Percentiles rank a stretch among this genome's conserved stretches.
Evolutionary conservation across 176 grass and related monocot genomes (phyloP).

Genomic region (Metroxylon sagu): DNA sequence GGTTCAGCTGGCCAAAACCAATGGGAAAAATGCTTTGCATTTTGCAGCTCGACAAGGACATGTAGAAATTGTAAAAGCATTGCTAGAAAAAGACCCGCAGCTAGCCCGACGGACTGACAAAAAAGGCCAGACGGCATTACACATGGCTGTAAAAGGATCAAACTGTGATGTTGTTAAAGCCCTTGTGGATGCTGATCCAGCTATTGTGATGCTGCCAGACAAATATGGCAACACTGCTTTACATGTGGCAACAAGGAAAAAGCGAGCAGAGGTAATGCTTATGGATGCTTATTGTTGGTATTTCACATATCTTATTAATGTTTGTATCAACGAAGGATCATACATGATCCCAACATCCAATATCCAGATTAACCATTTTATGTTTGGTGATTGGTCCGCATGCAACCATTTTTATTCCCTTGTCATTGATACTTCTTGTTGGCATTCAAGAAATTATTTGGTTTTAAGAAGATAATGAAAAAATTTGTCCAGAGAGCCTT

Average conservation of each 20-base stretch:
- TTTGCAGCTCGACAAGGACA: conserved; percentile 88
- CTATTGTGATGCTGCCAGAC: conserved; percentile 97
- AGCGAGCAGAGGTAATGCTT: conserved; percentile 59
- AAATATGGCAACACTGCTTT: conserved; percentile 79
- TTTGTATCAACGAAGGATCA: too few relatives aligned
- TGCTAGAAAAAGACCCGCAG: conserved; percentile 87
- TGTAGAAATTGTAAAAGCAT: conserved; percentile 48
- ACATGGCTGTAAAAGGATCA: conserved; percentile 98
- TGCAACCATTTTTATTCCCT: too few relatives aligned
- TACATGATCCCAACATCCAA: too few relatives aligned
- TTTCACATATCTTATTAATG: too few relatives aligned
- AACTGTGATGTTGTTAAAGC: conserved; percentile 76
- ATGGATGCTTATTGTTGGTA: background rate
- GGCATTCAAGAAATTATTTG: too few relatives aligned
- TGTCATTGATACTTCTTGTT: too few relatives aligned
- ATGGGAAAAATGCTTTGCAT: conserved; percentile 88
- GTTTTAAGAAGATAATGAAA: too few relatives aligned
- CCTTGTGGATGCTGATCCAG: conserved; percentile 81
- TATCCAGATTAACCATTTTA: too few relatives aligned
- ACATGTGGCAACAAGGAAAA: conserved; percentile 96
- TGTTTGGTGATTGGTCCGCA: too few relatives aligned
- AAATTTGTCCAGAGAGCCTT: too few relatives aligned
- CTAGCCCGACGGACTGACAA: conserved; percentile 76
- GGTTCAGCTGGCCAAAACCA: conserved; percentile 66
- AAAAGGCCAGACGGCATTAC: conserved; percentile 90